These are phyloP conservation scores for Neurospora sp. DNA, from an alignment of 2,329 filamentous ascomycete genomes.

Conservation along the genomic window DNA sequence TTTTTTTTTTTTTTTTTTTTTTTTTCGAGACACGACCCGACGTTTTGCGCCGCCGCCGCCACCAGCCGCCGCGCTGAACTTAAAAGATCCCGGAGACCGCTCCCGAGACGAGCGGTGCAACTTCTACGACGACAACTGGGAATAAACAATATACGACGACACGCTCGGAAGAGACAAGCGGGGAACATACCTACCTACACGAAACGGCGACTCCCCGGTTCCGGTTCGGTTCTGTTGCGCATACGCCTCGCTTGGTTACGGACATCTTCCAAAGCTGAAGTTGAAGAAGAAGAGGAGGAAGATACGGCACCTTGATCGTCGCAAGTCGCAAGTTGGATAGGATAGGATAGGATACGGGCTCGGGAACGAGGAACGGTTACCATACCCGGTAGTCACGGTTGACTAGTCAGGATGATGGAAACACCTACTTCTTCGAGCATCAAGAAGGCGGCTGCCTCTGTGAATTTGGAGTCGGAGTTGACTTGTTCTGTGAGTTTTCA, in stretches of 20 bases:
- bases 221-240: not conserved
- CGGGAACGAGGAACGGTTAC: not conserved
- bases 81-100: not conserved
- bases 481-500: constrained; percentile 70
- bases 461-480: constrained; percentile 65
- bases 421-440: constrained; percentile 21
- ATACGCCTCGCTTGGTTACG: not conserved
- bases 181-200: not conserved
- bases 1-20: not conserved
- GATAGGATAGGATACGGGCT: not conserved
- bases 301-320: not conserved
- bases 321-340: not conserved
- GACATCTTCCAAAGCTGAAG: not conserved
- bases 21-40: not conserved
- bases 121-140: not conserved
- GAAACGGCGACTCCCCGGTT: not conserved
- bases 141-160: not conserved
- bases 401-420: constrained; percentile 32
- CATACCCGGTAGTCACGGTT: not conserved
- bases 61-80: not conserved
- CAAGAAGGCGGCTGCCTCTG: not conserved
- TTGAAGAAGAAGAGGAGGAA: not conserved
- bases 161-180: not conserved
- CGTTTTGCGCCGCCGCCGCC: not conserved
- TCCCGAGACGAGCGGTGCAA: not conserved